Percentiles rank a stretch among this genome's conserved stretches.
phyloP scores from a whole-genome alignment of 2,329 filamentous ascomycete species.

The Colletotrichum noveboracense region DNA sequence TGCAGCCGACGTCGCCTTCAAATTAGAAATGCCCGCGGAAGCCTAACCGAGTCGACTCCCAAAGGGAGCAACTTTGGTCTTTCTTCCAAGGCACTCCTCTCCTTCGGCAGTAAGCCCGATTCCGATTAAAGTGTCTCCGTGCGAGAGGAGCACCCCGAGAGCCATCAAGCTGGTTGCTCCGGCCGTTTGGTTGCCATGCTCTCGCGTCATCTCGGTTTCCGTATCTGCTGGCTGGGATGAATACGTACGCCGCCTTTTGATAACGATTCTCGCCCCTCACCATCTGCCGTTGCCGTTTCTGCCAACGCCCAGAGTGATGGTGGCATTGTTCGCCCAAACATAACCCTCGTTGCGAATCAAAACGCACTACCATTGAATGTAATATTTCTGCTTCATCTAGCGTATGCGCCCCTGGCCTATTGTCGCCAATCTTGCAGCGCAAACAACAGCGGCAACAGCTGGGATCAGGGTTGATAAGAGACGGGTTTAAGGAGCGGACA shows the following conservation, averaged over 20 bases:
- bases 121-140: not conserved
- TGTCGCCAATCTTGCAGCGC: conserved; percentile 11
- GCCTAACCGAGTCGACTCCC: not conserved
- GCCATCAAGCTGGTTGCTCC: not conserved
- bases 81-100: not conserved
- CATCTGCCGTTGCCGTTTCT: not conserved
- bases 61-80: not conserved
- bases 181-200: not conserved
- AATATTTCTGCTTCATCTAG: conserved; percentile 5
- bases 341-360: not conserved
- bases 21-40: not conserved
- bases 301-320: not conserved
- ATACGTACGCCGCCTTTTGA: not conserved
- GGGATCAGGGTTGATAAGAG: conserved; percentile 1
- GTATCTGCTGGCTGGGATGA: not conserved
- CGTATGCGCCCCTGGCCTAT: not conserved
- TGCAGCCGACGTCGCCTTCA: not conserved
- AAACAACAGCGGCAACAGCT: not conserved
- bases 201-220: not conserved
- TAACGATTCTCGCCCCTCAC: not conserved
- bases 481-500: conserved; percentile 7
- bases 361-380: not conserved
- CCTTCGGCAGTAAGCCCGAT: conserved; percentile 5
- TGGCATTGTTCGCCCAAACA: not conserved
- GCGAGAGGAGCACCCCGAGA: not conserved